Percentiles rank a stretch among this genome's conserved stretches.
These are phyloP conservation scores for Pseudogymnoascus sp. DNA, from an alignment of 2,329 filamentous ascomycete genomes.

Conservation along the genomic window DNA sequence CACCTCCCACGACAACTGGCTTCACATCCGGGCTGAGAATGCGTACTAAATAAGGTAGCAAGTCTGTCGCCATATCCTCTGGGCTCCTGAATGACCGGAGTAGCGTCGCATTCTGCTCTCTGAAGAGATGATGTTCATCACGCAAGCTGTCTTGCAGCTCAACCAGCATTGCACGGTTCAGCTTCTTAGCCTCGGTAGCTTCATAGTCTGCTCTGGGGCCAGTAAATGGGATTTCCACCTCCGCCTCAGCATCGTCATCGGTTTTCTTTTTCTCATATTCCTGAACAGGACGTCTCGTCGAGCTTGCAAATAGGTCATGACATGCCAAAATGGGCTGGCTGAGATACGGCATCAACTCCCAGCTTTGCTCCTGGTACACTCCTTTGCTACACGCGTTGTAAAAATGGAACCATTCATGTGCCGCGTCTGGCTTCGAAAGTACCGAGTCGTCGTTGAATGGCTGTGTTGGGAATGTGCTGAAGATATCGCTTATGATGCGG, in stretches of 20 bases:
- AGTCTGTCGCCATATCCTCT: conserved; percentile 70
- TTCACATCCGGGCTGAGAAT: conserved; percentile 87
- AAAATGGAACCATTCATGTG: conserved; percentile 92
- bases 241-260: conserved; percentile 36
- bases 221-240: conserved; percentile 63
- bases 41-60: conserved; percentile 75
- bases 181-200: conserved; percentile 73
- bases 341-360: conserved; percentile 84
- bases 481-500: conserved; percentile 74
- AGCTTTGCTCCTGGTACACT: conserved; percentile 79
- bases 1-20: conserved; percentile 74
- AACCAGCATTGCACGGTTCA: conserved; percentile 67
- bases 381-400: conserved; percentile 75
- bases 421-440: conserved; percentile 73
- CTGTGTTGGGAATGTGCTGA: conserved; percentile 75
- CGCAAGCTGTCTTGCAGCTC: conserved; percentile 63
- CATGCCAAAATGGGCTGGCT: conserved; percentile 82
- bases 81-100: conserved; percentile 71
- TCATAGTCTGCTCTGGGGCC: conserved; percentile 75
- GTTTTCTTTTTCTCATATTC: conserved; percentile 43
- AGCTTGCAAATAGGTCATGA: conserved; percentile 81
- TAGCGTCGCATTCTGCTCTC: conserved; percentile 50
- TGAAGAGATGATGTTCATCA: conserved; percentile 33
- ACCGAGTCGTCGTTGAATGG: conserved; percentile 90
- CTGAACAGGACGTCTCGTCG: conserved; percentile 37